phyloP scores from a whole-genome alignment of 2,329 filamentous ascomycete species.

The Zymoseptoria crescenta region DNA sequence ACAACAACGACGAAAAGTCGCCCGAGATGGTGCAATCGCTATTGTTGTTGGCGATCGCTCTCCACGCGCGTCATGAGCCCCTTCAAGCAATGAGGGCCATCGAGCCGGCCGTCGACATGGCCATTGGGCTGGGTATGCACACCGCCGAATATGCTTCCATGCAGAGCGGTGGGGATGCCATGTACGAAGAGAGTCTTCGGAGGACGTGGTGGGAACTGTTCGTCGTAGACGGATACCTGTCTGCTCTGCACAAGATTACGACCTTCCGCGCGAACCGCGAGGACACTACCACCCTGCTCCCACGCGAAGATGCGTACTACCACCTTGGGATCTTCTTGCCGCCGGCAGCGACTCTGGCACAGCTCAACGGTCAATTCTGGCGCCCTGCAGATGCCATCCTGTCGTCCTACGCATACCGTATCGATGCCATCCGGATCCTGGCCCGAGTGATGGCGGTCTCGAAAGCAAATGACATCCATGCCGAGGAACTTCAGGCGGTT shows the following conservation, averaged over 20 bases:
- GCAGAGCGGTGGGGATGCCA: conserved; percentile 55
- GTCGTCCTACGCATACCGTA: conserved; percentile 78
- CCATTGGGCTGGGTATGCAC: conserved; percentile 70
- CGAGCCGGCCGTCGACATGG: conserved; percentile 59
- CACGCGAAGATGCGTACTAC: conserved; percentile 76
- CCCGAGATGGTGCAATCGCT: conserved; percentile 65
- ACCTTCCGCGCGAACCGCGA: conserved; percentile 64
- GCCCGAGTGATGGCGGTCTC: conserved; percentile 58
- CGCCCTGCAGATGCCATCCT: conserved; percentile 61
- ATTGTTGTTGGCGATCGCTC: conserved; percentile 65
- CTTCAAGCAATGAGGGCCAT: conserved; percentile 61
- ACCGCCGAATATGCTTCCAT: conserved; percentile 56
- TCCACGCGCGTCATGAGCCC: conserved; percentile 69
- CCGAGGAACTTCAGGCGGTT: conserved; percentile 46
- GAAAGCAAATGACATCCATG: conserved; percentile 26
- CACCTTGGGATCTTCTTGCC: conserved; percentile 38
- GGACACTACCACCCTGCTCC: conserved; percentile 60
- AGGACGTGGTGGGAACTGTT: conserved; percentile 88
- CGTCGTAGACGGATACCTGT: conserved; percentile 76
- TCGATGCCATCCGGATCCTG: conserved; percentile 71
- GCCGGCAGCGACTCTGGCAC: conserved; percentile 50
- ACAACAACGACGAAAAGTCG: conserved; percentile 8
- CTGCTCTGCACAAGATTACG: conserved; percentile 66
- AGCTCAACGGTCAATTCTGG: conserved; percentile 73
- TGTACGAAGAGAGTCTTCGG: conserved; percentile 75